phyloP scores from a whole-genome alignment of 108 stramenopile species.

The Poteriospumella lacustris region DNA sequence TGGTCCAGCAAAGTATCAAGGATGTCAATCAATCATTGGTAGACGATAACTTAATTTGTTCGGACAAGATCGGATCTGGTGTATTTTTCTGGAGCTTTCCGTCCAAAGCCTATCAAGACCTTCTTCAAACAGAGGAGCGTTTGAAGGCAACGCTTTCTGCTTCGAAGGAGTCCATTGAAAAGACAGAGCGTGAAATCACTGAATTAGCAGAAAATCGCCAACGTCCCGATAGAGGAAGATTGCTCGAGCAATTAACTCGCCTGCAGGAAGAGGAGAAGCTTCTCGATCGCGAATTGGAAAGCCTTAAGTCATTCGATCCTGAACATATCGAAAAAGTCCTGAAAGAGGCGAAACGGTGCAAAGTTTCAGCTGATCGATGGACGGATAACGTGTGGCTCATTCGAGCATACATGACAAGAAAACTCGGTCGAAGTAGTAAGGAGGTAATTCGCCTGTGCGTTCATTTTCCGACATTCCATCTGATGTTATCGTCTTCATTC shows the following conservation, averaged over 20 bases:
- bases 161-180: conserved; percentile 30
- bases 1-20: conserved; percentile 20
- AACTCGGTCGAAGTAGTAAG: conserved; percentile 30
- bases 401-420: conserved; percentile 41
- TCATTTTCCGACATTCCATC: too few relatives aligned
- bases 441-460: too few relatives aligned
- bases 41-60: conserved; percentile 44
- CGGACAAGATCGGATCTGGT: conserved; percentile 48
- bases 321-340: conserved; percentile 18
- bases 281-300: conserved; percentile 25
- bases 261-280: conserved; percentile 35
- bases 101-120: conserved; percentile 36
- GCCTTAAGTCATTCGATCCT: conserved; percentile 40
- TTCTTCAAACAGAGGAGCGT: conserved; percentile 23
- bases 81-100: conserved; percentile 54
- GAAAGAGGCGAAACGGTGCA: conserved; percentile 1
- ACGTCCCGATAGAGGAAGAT: conserved; percentile 24
- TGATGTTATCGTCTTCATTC: too few relatives aligned
- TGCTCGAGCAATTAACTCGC: neutral
- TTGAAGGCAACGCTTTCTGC: conserved; percentile 26
- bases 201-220: conserved; percentile 25
- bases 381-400: conserved; percentile 40
- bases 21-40: conserved; percentile 48
- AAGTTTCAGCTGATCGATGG: conserved; percentile 47
- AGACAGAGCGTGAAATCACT: conserved; percentile 24